Base-by-base conservation (phyloP, 495 filamentous ascomycete genomes). In the Aspergillus conjunctus region DNA sequence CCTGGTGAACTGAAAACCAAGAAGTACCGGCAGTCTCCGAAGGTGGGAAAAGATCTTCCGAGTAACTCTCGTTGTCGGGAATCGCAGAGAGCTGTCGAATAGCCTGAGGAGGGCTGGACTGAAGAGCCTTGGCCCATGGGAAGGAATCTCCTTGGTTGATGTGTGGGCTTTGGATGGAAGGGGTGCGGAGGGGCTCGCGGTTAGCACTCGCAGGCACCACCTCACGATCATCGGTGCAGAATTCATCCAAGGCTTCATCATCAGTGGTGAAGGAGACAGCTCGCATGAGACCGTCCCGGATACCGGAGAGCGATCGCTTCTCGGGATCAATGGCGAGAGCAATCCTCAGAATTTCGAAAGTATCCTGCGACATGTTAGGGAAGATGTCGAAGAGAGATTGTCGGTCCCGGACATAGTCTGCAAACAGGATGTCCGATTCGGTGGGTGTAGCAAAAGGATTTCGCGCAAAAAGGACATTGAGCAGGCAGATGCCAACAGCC, bases 361-460 rank as follows among this genome's bases (percentile, higher is more conserved):
- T 96, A 69, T 98, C 94, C 70, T 95, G 91, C 58, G 93, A 96
- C 92, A 98, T 93, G 72, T 91, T 95, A 30, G 94, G 92, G 74
- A 98, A 98, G 68, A 98, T 91, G 74, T 98, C 94, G 76, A 98
- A 98, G 30, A 98, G 84, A 11, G 91, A 94, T 73, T 98, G 92
- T 69, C 88, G 88, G 78, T 98, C 93, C 54, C 89, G 85, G 58
- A 88, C 89, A 73, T 93, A 98, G 72, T 98, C 94, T 55, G 91
- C 78, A 72, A 93, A 98, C 32, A 98, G 77, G 39, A 91, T 86
- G 68, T 98, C 94, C 39, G 87, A 87, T 75, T 90, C 87, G 14
- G 89, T 90, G 10, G 94, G 94, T 2, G 85, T 88, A 30, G 87
- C 90, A 72, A 98, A 98, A 0, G 94, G 94, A 66, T 98, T 98